Evolutionary conservation across 371 early-diverging fungal species (phyloP).

Genomic region (Mortierella polycephala): DNA sequence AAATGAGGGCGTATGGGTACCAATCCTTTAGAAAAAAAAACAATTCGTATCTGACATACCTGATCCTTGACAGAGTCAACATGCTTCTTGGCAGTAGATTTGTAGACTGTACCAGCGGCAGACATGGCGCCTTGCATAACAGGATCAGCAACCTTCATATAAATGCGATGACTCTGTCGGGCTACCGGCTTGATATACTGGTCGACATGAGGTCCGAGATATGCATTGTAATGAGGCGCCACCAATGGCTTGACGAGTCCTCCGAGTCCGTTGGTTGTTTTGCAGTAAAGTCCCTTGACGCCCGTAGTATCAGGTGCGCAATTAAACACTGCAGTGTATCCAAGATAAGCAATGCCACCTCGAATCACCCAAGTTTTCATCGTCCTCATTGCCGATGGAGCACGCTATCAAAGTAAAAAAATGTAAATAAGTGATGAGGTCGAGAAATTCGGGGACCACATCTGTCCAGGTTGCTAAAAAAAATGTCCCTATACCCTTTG

Average conservation of each 20-base stretch:
- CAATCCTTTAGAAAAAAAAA: background rate
- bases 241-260: constrained; percentile 36
- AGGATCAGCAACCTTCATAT: constrained; percentile 45
- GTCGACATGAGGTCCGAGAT: constrained; percentile 50
- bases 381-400: constrained; percentile 17
- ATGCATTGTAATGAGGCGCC: constrained; percentile 39
- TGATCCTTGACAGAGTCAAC: constrained; percentile 49
- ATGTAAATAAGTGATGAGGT: background rate
- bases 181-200: constrained; percentile 38
- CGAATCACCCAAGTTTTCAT: constrained; percentile 48
- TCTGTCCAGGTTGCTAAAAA: background rate
- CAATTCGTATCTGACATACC: constrained; percentile 14
- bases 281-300: constrained; percentile 43
- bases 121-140: constrained; percentile 38
- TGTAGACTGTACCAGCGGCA: constrained; percentile 33
- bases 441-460: background rate
- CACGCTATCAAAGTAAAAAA: constrained; percentile 3
- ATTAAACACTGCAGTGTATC: constrained; percentile 46
- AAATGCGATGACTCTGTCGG: constrained; percentile 33
- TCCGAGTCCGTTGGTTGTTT: constrained; percentile 41
- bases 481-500: constrained; percentile 13
- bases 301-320: constrained; percentile 39
- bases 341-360: constrained; percentile 41
- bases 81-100: constrained; percentile 47
- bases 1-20: background rate